Percentiles rank a stretch among this genome's conserved stretches.
Conservation (phyloP, 225 moss, liverwort and hornwort genomes). For the Physcomitrium patens region DNA sequence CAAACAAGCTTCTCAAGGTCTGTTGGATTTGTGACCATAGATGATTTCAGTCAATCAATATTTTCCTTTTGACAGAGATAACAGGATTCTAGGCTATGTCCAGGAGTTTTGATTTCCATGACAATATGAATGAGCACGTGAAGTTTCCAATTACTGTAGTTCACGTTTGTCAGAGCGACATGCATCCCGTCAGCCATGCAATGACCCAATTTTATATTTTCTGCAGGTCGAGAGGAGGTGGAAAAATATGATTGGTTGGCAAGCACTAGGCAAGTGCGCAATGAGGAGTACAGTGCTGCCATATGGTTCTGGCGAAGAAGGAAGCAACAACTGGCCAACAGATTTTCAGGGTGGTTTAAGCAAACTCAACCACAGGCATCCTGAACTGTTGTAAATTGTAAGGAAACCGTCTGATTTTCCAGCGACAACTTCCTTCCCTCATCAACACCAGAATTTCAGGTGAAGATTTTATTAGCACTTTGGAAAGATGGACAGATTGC, state of each 20-base stretch:
- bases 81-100: not conserved
- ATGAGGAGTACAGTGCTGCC: conserved; percentile 94
- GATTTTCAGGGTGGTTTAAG: conserved; percentile 73
- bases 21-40: not conserved
- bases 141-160: not conserved
- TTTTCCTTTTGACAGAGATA: not conserved
- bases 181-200: not conserved
- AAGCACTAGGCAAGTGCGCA: conserved; percentile 86
- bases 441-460: conserved; percentile 20
- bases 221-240: conserved; percentile 79
- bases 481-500: conserved; percentile 14
- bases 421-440: conserved; percentile 13
- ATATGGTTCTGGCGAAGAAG: conserved; percentile 96
- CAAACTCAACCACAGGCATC: conserved; percentile 43
- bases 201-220: conserved; percentile 14
- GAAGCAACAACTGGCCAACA: conserved; percentile 61
- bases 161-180: not conserved
- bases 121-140: not conserved
- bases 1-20: not conserved
- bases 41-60: not conserved
- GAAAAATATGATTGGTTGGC: conserved; percentile 98
- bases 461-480: conserved; percentile 14
- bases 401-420: conserved; percentile 23
- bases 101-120: not conserved
- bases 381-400: conserved; percentile 35